These are phyloP conservation scores for Schizochytrium sp. DNA, from an alignment of 108 stramenopile genomes.

Conservation along the genomic window DNA sequence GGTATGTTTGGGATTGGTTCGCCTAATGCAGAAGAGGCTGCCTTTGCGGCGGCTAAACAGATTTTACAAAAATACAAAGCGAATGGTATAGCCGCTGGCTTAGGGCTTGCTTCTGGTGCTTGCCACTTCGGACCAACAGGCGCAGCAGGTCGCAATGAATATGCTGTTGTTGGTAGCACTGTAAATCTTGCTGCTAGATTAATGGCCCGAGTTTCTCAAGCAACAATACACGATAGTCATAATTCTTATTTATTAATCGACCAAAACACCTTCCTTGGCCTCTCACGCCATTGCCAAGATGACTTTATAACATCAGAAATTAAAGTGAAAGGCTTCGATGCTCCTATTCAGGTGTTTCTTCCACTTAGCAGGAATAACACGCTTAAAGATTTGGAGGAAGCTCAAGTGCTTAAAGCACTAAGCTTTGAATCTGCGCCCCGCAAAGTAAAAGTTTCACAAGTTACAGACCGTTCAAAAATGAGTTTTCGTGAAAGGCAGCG, in stretches of 20 bases:
- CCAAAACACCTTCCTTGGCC: slow-evolving; percentile 22
- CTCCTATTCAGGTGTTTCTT: background rate
- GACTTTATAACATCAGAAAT: background rate
- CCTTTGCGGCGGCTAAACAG: background rate
- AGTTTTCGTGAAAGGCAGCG: background rate
- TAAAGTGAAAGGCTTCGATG: slow-evolving; percentile 13
- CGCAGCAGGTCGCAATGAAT: slow-evolving; percentile 1
- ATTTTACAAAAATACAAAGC: background rate
- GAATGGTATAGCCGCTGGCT: background rate
- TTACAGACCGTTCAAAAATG: background rate
- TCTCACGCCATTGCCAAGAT: background rate
- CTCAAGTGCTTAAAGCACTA: background rate
- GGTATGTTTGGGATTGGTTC: slow-evolving; percentile 7
- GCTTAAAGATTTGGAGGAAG: background rate
- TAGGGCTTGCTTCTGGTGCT: slow-evolving; percentile 4
- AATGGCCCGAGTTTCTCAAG: background rate
- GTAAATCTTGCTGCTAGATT: slow-evolving; percentile 40
- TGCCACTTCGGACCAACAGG: slow-evolving; percentile 53
- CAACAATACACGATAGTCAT: background rate
- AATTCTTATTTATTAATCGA: background rate
- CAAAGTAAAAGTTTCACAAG: background rate
- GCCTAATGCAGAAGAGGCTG: background rate
- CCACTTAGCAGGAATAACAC: background rate
- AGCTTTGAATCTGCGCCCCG: background rate
- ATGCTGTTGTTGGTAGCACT: slow-evolving; percentile 21